Evolutionary conservation across 805 yeast species (phyloP).

Genomic region (Candida easanensis): DNA sequence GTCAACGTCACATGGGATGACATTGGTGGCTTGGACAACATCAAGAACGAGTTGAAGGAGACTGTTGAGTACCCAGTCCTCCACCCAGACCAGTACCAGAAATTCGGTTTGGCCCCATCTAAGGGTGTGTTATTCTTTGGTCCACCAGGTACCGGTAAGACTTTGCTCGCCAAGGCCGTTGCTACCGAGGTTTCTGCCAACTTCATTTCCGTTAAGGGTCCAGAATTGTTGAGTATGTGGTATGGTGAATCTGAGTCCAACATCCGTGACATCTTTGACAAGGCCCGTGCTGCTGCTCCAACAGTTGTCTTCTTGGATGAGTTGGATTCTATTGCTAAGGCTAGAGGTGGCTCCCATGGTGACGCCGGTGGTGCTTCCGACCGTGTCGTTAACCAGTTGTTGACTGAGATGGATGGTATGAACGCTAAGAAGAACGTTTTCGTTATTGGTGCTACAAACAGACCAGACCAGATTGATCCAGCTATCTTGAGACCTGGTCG

Average conservation of each 20-base stretch:
- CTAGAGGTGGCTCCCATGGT: slow-evolving; percentile 88
- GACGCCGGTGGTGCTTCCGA: slow-evolving; percentile 98
- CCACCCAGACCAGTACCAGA: slow-evolving; percentile 98
- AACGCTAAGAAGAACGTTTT: slow-evolving; percentile 98
- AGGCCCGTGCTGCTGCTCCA: slow-evolving; percentile 99
- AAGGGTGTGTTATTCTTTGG: slow-evolving; percentile 98
- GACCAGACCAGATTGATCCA: slow-evolving; percentile 99
- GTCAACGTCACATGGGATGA: slow-evolving; percentile 99
- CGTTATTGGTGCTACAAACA: slow-evolving; percentile 98
- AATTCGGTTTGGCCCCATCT: slow-evolving; percentile 96
- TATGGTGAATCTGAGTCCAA: slow-evolving; percentile 98
- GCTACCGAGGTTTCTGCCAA: slow-evolving; percentile 99
- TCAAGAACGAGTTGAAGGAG: slow-evolving; percentile 95
- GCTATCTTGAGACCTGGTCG: slow-evolving; percentile 99
- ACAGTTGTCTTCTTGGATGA: slow-evolving; percentile 98
- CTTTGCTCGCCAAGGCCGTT: slow-evolving; percentile 96
- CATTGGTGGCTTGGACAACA: slow-evolving; percentile 96
- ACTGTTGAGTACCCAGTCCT: slow-evolving; percentile 98
- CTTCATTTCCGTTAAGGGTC: slow-evolving; percentile 96
- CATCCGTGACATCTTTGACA: slow-evolving; percentile 95
- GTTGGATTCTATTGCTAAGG: slow-evolving; percentile 95
- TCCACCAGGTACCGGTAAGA: slow-evolving; percentile 99
- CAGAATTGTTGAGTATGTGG: slow-evolving; percentile 97
- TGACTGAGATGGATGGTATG: slow-evolving; percentile 99
- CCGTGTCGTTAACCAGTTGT: slow-evolving; percentile 91